Evolutionary conservation across 2,329 filamentous ascomycete genomes (phyloP).

Genomic region (Alternaria conjuncta): DNA sequence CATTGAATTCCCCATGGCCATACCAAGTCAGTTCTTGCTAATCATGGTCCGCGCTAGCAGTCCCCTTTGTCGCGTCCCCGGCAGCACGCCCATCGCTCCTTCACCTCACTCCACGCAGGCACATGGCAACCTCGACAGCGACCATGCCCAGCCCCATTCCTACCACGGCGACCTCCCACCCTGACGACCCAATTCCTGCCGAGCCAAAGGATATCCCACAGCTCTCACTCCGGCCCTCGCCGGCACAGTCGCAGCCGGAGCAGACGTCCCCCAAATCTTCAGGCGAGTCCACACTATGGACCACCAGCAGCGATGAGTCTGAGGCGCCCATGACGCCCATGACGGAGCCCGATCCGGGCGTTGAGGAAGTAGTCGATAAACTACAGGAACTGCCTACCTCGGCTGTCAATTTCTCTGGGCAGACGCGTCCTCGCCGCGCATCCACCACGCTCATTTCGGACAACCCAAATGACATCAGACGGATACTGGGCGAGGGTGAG

Average conservation of each 20-base stretch:
- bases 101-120: constrained; percentile 14
- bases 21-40: constrained; percentile 28
- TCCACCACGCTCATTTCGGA: constrained; percentile 71
- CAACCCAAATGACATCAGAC: constrained; percentile 64
- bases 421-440: constrained; percentile 62
- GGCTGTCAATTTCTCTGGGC: constrained; percentile 44
- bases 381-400: constrained; percentile 47
- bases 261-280: constrained; percentile 50
- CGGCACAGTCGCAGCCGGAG: constrained; percentile 31
- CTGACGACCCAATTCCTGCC: constrained; percentile 54
- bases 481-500: constrained; percentile 62
- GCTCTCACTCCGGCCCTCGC: constrained; percentile 28
- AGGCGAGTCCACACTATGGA: constrained; percentile 49
- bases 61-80: constrained; percentile 30
- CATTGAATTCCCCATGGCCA: not conserved
- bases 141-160: constrained; percentile 44
- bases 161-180: constrained; percentile 53
- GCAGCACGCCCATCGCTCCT: constrained; percentile 17
- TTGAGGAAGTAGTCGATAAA: constrained; percentile 53
- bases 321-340: constrained; percentile 53
- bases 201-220: constrained; percentile 48
- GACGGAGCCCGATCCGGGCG: constrained; percentile 50
- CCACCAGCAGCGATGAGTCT: constrained; percentile 51
- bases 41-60: constrained; percentile 32
- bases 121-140: constrained; percentile 30